phyloP scores from a whole-genome alignment of 176 grass and related monocot species.

The Avena insularis region DNA sequence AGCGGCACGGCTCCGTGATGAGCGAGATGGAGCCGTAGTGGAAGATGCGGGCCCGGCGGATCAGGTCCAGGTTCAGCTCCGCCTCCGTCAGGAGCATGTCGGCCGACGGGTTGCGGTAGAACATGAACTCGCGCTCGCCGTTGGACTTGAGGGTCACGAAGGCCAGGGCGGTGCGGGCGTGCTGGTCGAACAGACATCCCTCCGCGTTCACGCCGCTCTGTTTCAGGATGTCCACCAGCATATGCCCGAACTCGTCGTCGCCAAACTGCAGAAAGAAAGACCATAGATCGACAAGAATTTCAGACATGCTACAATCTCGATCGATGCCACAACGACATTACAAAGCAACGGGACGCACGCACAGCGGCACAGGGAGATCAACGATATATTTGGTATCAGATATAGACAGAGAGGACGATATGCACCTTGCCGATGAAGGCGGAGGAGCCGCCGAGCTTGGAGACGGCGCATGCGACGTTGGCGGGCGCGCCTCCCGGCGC shows the following conservation, averaged over 20 bases:
- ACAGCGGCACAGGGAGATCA: neutral
- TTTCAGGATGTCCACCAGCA: constrained; percentile 84
- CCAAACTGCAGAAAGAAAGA: constrained; percentile 51
- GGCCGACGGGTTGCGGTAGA: constrained; percentile 90
- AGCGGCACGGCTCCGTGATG: constrained; percentile 78
- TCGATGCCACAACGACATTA: too few species aligned
- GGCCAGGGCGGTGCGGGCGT: constrained; percentile 81
- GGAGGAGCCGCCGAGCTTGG: constrained; percentile 77
- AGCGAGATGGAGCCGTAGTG: constrained; percentile 96
- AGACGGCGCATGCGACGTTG: constrained; percentile 81
- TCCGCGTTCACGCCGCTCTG: constrained; percentile 72
- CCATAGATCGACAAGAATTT: neutral
- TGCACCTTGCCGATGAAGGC: constrained; percentile 90
- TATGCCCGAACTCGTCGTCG: constrained; percentile 92
- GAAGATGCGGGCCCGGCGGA: constrained; percentile 72
- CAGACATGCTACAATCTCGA: neutral
- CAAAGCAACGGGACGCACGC: too few species aligned
- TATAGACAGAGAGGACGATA: neutral
- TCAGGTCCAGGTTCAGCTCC: constrained; percentile 76
- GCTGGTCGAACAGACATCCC: constrained; percentile 71
- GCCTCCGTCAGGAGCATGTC: constrained; percentile 83
- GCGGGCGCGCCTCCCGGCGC: constrained; percentile 84
- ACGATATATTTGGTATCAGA: neutral
- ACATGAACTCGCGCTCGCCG: constrained; percentile 97
- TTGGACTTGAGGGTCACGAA: constrained; percentile 79